Evolutionary conservation across 2,329 filamentous ascomycete genomes (phyloP).

Genomic region (Beauveria medogensis): DNA sequence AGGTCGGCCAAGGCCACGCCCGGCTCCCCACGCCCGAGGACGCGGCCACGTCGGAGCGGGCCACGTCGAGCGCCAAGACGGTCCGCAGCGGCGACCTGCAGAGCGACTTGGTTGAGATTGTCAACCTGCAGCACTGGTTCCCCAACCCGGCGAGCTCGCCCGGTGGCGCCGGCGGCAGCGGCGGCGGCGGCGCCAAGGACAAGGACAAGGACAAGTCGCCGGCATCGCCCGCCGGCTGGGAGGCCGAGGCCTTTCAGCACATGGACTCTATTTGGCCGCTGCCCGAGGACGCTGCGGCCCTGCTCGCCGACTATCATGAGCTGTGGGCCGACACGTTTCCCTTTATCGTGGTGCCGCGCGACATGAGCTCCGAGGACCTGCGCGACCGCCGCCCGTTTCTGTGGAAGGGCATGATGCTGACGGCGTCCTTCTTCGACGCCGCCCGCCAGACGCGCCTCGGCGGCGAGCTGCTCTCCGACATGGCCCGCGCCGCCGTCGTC

Average conservation of each 20-base stretch:
- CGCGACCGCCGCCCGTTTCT: conserved; percentile 33
- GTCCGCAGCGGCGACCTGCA: conserved; percentile 4
- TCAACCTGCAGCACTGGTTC: conserved; percentile 29
- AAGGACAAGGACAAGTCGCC: not conserved
- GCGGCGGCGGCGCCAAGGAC: not conserved
- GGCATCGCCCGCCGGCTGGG: conserved; percentile 11
- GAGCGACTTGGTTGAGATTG: conserved; percentile 10
- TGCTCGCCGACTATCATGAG: conserved; percentile 30
- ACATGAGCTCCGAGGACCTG: conserved; percentile 29
- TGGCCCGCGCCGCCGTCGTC: conserved; percentile 31
- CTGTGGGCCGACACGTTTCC: conserved; percentile 32
- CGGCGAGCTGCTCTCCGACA: conserved; percentile 34
- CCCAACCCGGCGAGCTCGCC: conserved; percentile 14
- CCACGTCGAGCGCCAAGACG: conserved; percentile 6
- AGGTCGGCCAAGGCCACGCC: conserved; percentile 17
- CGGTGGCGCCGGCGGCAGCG: not conserved
- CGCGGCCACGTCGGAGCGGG: conserved; percentile 2
- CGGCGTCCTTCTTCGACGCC: conserved; percentile 33
- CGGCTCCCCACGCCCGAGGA: conserved; percentile 9
- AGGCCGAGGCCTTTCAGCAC: conserved; percentile 14
- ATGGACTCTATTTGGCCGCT: conserved; percentile 33
- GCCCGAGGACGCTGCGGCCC: conserved; percentile 29
- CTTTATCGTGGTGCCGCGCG: conserved; percentile 34
- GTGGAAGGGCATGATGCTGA: conserved; percentile 44
- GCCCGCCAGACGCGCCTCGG: conserved; percentile 36